These are phyloP conservation scores for Heimioporus sp. DNA, from an alignment of 768 basidiomycete genomes.

Conservation along the genomic window DNA sequence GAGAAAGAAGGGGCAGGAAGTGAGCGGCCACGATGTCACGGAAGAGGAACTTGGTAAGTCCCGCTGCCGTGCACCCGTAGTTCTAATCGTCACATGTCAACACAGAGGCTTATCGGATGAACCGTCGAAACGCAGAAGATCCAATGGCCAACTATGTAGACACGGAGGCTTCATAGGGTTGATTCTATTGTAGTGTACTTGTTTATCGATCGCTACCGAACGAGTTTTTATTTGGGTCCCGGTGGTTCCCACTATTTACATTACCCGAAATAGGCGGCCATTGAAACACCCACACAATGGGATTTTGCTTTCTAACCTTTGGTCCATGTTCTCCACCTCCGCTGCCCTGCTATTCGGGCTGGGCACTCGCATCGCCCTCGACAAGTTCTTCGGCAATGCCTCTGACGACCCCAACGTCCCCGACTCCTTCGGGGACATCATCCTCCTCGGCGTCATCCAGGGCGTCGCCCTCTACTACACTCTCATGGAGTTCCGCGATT, in stretches of 20 bases:
- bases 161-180: slow-evolving; percentile 28
- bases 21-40: slow-evolving; percentile 74
- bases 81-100: slow-evolving; percentile 8
- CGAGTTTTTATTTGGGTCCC: neutral
- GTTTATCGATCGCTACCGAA: neutral
- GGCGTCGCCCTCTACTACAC: slow-evolving; percentile 73
- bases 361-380: slow-evolving; percentile 67
- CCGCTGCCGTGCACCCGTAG: neutral
- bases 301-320: slow-evolving; percentile 20
- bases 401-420: slow-evolving; percentile 29
- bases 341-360: slow-evolving; percentile 73
- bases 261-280: slow-evolving; percentile 22
- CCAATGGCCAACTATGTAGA: slow-evolving; percentile 95
- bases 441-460: slow-evolving; percentile 73
- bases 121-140: slow-evolving; percentile 67
- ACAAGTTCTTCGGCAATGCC: slow-evolving; percentile 48
- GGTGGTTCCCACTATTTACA: slow-evolving; percentile 10
- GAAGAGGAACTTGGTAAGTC: slow-evolving; percentile 81
- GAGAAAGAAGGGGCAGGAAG: slow-evolving; percentile 52
- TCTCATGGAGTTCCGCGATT: slow-evolving; percentile 49
- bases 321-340: slow-evolving; percentile 50
- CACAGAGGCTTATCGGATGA: slow-evolving; percentile 90
- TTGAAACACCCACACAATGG: slow-evolving; percentile 10
- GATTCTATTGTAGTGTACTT: neutral
- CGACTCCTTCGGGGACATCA: slow-evolving; percentile 50